Evolutionary conservation across 192 early-diverging fungal genomes (phyloP), one percentile per base, ranked within the genome.

Genomic region (Coemansia erecta): DNA sequence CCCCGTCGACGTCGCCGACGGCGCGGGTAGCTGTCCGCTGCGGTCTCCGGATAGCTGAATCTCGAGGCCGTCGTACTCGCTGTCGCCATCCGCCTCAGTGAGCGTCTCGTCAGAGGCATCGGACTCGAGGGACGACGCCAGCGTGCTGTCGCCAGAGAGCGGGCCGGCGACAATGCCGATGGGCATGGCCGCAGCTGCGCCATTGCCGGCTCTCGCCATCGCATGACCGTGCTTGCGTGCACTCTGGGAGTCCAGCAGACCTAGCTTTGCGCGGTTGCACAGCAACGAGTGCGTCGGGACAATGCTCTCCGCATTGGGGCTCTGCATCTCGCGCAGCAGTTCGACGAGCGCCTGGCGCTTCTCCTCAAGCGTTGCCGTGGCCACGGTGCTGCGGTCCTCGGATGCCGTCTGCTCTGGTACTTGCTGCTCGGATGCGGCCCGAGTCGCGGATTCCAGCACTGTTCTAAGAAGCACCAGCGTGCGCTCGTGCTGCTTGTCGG

Each of bases 61-160:
- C 51, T n/a, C n/a, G 9, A 53, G 51, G 9, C 12, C 51, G 35
- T 53, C 58, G 58, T 55, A 56, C 56, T 53, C 57, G 13, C 12
- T 33, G 12, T 47, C 55, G 49, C 45, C 56, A 4, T 40, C 35
- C 4, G 51, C 18, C 10, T 23, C 40, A 13, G 18, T 40, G 2
- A 76, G 60, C 5, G 73, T 76, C 15, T 50, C 56, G n/a, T 55
- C 56, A 11, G 73, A 65, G 28, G 56, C 56, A 3, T 43, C 39
- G 5, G 74, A 77, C 37, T 44, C 52, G 22, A 71, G 60, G 39
- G 74, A 77, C 42, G 74, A 71, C 17, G 72, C 60, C 22, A 74
- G 57, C 47, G 45, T 59, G 47, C 44, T 26, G 21, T 31, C 41
- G 45, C 13, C 53, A 8, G 48, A 35, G 33, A 11, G 41, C n/a